Percentiles rank a stretch among this genome's conserved stretches.
phyloP scores from a whole-genome alignment of 2,329 filamentous ascomycete species.

The Metarhizium brunneum region DNA sequence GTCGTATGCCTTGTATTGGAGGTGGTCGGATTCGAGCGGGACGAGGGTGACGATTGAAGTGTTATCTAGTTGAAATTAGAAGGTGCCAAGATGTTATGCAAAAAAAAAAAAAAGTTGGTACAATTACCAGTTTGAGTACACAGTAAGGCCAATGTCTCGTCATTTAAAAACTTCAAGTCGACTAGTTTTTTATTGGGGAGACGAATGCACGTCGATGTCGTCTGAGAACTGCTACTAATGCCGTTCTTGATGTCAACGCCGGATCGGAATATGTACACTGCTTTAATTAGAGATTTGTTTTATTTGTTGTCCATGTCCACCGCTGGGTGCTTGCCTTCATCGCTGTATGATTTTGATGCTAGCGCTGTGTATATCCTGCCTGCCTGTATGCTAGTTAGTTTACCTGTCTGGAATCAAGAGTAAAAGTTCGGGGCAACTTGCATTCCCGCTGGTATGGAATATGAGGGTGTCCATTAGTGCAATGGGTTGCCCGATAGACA shows the following conservation, averaged over 20 bases:
- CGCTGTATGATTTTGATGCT: slow-evolving; percentile 25
- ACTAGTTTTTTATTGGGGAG: slow-evolving; percentile 36
- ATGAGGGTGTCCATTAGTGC: slow-evolving; percentile 51
- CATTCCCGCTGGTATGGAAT: slow-evolving; percentile 25
- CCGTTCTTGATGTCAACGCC: slow-evolving; percentile 45
- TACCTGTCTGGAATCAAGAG: neutral
- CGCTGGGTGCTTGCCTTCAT: slow-evolving; percentile 22
- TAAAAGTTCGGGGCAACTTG: slow-evolving; percentile 16
- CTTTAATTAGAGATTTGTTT: neutral
- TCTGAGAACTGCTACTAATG: slow-evolving; percentile 39
- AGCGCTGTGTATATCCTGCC: slow-evolving; percentile 31
- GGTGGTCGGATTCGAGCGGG: slow-evolving; percentile 25
- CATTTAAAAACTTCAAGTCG: slow-evolving; percentile 61
- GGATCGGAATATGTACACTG: slow-evolving; percentile 50
- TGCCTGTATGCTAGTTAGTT: slow-evolving; percentile 17
- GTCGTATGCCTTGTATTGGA: slow-evolving; percentile 28
- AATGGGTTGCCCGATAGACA: slow-evolving; percentile 34
- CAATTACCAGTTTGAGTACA: slow-evolving; percentile 30
- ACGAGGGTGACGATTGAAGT: slow-evolving; percentile 21
- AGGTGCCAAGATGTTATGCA: neutral
- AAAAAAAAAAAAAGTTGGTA: neutral
- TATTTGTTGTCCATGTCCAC: neutral
- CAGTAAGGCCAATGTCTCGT: slow-evolving; percentile 51
- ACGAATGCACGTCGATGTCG: slow-evolving; percentile 30
- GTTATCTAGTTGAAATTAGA: slow-evolving; percentile 12